Base-by-base conservation (phyloP, 1,284 basidiomycete genomes). In the Anthracocystis setariae region DNA sequence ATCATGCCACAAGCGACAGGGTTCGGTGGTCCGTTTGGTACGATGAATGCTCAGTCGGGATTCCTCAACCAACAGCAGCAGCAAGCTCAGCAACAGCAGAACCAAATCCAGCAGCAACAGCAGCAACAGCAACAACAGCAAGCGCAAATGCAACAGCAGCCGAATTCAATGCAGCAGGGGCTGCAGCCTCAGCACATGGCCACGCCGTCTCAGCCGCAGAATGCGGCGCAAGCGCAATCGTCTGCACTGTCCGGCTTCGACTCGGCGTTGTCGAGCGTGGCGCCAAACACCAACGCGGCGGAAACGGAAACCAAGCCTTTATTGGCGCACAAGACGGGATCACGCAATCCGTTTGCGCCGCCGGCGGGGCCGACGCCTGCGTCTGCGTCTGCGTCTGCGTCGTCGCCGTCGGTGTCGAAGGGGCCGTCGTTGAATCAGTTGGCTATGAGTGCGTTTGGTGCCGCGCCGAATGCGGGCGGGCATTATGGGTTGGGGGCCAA, bases 311-410 rank as follows among this genome's bases (percentile, higher is more conserved):
- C 84, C 17, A 83, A 84, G 65, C 83, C 85, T 2, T 87, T 98
- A n/a, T 88, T 89, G 77, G 87, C 93, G 5, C 94, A 98, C 82
- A 89, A 91, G 83, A 98, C 95, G 1, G 94, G 95, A 18, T 92
- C 92, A 3, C 90, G 90, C 77, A 98, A 98, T 86, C 95, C 95
- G 0, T 98, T 98, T 77, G 94, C 94, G 8, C 88, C 89, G 23
- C 87, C 91, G 2, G 86, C 81, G 3, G 83, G 82, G 7, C 67
- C 88, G 3, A 86, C 70, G 18, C 88, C 40, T 84, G 89, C 68
- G 8, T 60, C 65, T 5, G 48, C 66, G 15, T 57, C 62, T 29
- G 61, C 74, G 13, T 70, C 91, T 2, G 89, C 90, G 17, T 84
- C 66, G 15, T 57, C 62, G 29, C 64, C 74, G 13, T 70, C 91